Evolutionary conservation across 306 rosid genomes (phyloP), one percentile per base, ranked within the genome.

Genomic region (Sophora flavescens): DNA sequence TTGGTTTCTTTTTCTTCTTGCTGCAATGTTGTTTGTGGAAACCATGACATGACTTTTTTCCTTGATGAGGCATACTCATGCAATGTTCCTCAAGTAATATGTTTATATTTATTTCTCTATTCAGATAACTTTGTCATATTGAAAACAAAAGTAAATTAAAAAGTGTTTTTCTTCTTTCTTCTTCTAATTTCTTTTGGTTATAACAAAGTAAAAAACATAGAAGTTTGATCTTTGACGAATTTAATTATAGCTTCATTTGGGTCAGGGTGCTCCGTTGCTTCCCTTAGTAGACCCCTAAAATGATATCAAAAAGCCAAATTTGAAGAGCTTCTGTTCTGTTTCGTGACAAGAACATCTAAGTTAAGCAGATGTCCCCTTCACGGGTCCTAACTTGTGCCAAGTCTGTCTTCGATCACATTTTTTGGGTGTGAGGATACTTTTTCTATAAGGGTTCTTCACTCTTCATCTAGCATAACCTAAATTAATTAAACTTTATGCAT

Each of bases 301-400:
- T 72, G 15, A 64, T 18, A 33, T 45, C 45, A 73, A 13, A 62
- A 59, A 58, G 41, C n/a, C 68, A 66, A 50, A 22, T 15, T 59
- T 10, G 72, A 81, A 50, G 65, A 36, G 53, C 30, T 22, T 22
- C 22, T 22, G 1, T 22, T 22, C 22, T 22, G 22, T 22, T 22
- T 22, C 22, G 22, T 22, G 22, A 22, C 22, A 22, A 0, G 22
- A 22, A 22, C 22, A 22, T 22, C 22, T 22, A 0, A 22, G 22
- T 22, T 22, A 22, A 22, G 22, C 22, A 22, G 22, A 22, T 22
- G 22, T 22, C 68, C 65, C 48, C 68, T 60, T 57, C 54, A 33
- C 18, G 85, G 84, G 83, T 75, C 88, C 77, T 70, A 61, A 74
- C 75, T 80, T 59, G 81, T 74, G 85, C 64, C 73, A 72, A 78